These are phyloP conservation scores for Periconia digitata DNA, from an alignment of 2,329 filamentous ascomycete species.

Conservation along the genomic window DNA sequence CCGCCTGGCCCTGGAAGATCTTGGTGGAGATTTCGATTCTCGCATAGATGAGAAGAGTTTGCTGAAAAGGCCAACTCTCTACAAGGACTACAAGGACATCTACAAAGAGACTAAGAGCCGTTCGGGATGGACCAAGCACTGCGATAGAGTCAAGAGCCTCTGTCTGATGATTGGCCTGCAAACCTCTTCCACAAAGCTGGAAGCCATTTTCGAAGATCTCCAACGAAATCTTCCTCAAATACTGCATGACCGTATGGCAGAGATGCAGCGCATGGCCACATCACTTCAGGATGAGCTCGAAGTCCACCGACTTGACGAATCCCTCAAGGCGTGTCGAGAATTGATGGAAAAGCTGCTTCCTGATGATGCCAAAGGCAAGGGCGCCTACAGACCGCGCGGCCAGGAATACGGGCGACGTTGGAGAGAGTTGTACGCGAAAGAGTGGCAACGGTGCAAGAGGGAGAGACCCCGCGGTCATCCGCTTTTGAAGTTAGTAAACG, in stretches of 20 bases:
- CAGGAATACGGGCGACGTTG: conserved; percentile 4
- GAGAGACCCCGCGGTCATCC: conserved; percentile 1
- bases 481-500: conserved; percentile 1
- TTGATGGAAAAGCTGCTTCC: conserved; percentile 6
- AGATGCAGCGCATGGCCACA: conserved; percentile 3
- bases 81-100: conserved; percentile 5
- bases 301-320: conserved; percentile 1
- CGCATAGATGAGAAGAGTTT: conserved; percentile 3
- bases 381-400: neutral
- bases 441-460: conserved; percentile 4
- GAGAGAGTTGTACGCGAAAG: conserved; percentile 1
- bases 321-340: conserved; percentile 3
- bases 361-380: conserved; percentile 1
- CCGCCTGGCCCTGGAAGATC: neutral
- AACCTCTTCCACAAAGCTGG: conserved; percentile 1
- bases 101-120: conserved; percentile 5
- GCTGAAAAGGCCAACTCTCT: neutral
- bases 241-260: neutral
- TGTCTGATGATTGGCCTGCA: neutral
- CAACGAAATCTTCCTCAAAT: neutral
- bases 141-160: neutral
- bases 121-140: neutral
- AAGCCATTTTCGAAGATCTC: conserved; percentile 2
- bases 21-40: neutral
- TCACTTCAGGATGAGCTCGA: conserved; percentile 1